Conservation (phyloP, 768 basidiomycete genomes). For the Lactifluus hygrophoroides region DNA sequence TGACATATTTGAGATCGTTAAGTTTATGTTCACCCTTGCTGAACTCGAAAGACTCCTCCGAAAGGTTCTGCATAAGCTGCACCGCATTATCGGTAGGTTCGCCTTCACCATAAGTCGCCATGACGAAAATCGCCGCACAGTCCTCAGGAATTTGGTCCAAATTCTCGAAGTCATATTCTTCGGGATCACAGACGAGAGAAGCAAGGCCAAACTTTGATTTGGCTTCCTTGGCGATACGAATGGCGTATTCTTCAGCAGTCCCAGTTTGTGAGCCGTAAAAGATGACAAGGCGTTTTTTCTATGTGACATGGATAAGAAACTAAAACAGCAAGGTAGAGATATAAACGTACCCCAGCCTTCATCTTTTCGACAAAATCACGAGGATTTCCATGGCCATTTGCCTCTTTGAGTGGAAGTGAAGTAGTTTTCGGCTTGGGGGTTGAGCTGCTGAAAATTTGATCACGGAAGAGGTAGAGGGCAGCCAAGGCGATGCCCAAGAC, state of each 20-base stretch:
- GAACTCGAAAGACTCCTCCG: constrained; percentile 84
- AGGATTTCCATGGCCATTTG: constrained; percentile 75
- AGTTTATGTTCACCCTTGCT: constrained; percentile 68
- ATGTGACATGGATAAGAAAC: constrained; percentile 10
- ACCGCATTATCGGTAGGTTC: constrained; percentile 99
- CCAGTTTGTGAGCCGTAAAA: constrained; percentile 99
- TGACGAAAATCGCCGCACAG: constrained; percentile 84
- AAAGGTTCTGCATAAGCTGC: constrained; percentile 84
- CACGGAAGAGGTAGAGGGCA: constrained; percentile 74
- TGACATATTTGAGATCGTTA: constrained; percentile 84
- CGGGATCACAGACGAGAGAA: constrained; percentile 95
- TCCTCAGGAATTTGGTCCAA: constrained; percentile 86
- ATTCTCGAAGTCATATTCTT: constrained; percentile 98
- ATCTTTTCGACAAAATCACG: constrained; percentile 92
- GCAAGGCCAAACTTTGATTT: constrained; percentile 94
- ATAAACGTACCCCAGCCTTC: constrained; percentile 73
- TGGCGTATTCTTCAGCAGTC: constrained; percentile 96
- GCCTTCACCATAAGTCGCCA: constrained; percentile 98
- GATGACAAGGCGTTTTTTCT: constrained; percentile 97
- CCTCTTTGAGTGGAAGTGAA: constrained; percentile 29
- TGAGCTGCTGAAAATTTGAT: constrained; percentile 62
- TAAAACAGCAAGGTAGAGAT: background rate
- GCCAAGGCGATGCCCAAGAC: constrained; percentile 68
- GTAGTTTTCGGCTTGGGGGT: constrained; percentile 50
- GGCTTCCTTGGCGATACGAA: constrained; percentile 95